Evolutionary conservation across 495 filamentous ascomycete species (phyloP), one percentile per base, ranked within the genome.

Genomic region (Daldinia childiae): DNA sequence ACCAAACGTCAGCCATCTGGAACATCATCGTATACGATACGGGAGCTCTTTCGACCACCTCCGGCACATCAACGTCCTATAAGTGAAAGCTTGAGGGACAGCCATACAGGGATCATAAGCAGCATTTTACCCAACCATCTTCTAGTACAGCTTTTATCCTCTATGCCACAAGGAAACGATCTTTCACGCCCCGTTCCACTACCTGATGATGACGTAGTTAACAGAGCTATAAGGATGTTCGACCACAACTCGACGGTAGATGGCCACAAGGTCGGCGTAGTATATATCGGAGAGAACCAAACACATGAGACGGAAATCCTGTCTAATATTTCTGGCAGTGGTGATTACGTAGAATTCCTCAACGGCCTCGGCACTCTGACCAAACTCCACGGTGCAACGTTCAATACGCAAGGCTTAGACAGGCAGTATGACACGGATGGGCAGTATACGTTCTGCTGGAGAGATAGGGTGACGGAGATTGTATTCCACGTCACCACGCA

Each of bases 331-430:
- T 86, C 85, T 24, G 96, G 95, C 21, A 93, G 91, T 56, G 83
- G 89, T 17, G 93, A 97, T 74, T 99, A 97, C 76, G 90, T 91
- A 15, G 86, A 90, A 58, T 96, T 98, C 77, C 76, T 98, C 8
- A 86, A 87, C 6, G 89, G 90, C 2, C 83, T 99, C 15, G 96
- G 96, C 14, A 91, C 90, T 9, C 84, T 96, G 67, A 91, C 92
- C 6, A 87, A 83, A 29, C 86, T 99, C 17, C 89, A 91, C 62
- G 91, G 88, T 29, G 92, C 94, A 19, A 89, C 87, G 27, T 95
- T 97, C 84, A 98, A 98, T 74, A 93, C 94, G 1, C 94, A 97
- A 75, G 96, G 96, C 24, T 80, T 99, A n/a, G 93, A 98, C 76
- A 85, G 87, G 12, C 81, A 84, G 60, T 82, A 86, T 55, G 88